These are phyloP conservation scores for Heracleum sosnowskyi DNA, from an alignment of 129 eudicot species.

Conservation along the genomic window DNA sequence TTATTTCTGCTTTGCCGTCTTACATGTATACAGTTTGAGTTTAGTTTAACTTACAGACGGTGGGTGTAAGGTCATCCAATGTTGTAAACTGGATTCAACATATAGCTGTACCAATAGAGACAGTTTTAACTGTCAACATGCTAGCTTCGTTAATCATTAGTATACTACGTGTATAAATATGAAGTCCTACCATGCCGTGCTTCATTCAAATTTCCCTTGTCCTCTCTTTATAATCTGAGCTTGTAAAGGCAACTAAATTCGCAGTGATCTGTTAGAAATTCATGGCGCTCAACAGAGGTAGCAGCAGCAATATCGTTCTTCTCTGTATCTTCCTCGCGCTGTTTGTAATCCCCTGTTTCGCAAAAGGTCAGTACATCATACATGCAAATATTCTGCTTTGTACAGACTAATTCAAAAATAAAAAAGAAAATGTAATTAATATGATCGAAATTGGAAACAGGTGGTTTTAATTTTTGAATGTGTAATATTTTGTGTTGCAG, in stretches of 20 bases:
- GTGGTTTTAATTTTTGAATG: background rate
- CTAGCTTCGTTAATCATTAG: background rate
- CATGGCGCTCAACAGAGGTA: background rate
- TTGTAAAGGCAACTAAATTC: background rate
- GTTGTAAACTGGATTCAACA: background rate
- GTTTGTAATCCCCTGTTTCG: background rate
- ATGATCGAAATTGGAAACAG: background rate
- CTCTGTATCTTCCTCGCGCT: background rate
- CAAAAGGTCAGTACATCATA: conserved; percentile 2
- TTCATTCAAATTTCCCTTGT: background rate
- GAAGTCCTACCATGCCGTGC: background rate
- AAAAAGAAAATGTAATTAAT: no score
- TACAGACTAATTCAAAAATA: no score
- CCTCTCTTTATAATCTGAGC: background rate
- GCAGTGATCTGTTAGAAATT: background rate
- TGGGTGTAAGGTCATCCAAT: background rate
- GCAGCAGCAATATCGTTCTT: background rate
- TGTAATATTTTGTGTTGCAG: background rate
- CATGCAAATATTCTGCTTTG: background rate
- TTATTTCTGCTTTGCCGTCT: background rate
- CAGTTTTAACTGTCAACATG: background rate
- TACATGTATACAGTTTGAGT: background rate
- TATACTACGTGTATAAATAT: background rate
- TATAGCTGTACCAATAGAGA: background rate
- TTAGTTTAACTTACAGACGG: background rate